Percentiles rank a stretch among this genome's conserved stretches.
Conservation (phyloP, 148 eudicot species). For the Camellia japonica region DNA sequence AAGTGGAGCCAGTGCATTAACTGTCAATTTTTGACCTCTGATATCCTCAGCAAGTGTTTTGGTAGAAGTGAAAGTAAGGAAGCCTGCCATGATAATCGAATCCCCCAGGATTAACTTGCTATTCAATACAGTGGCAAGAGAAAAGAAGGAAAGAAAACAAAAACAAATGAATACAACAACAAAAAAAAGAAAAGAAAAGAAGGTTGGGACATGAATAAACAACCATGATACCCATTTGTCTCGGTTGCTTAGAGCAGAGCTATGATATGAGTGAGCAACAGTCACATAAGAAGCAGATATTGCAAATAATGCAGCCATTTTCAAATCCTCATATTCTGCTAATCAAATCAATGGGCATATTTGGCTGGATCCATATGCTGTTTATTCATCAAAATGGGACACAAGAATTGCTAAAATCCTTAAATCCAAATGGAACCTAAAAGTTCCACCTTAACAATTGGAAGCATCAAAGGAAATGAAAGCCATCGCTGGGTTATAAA, state of each 20-base stretch:
- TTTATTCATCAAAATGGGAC: no score
- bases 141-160: not conserved
- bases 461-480: not conserved
- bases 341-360: no score
- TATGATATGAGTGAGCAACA: no score
- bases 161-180: not conserved
- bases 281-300: no score
- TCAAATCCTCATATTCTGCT: no score
- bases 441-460: not conserved
- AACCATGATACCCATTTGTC: not conserved
- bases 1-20: conserved; percentile 55
- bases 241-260: no score
- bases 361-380: no score
- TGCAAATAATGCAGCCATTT: no score
- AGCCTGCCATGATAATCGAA: conserved; percentile 58
- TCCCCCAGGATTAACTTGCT: not conserved
- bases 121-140: not conserved
- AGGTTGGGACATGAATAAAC: not conserved
- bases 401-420: no score
- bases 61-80: conserved; percentile 81
- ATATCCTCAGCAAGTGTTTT: conserved; percentile 52
- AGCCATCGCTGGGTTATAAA: not conserved
- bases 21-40: conserved; percentile 51
- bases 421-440: no score
- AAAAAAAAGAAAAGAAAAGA: not conserved